Evolutionary conservation across 1,284 basidiomycete species (phyloP).

Genomic region (Trichosporon asahii): DNA sequence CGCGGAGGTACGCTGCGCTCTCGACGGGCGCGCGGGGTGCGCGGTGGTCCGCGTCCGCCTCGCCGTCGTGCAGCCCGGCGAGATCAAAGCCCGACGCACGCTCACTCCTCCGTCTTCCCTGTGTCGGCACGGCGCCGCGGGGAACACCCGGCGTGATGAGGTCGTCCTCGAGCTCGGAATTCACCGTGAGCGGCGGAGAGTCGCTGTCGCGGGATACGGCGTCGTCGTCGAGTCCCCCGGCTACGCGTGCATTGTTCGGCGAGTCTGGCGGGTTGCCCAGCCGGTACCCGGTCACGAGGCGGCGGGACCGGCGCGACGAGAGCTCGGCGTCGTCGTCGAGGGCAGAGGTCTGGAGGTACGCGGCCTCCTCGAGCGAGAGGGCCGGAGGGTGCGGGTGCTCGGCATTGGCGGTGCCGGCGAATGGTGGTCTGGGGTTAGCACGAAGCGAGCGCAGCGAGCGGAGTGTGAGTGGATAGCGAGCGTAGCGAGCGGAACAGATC

Average conservation of each 20-base stretch:
- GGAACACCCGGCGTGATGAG: not conserved
- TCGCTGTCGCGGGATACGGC: slow-evolving; percentile 19
- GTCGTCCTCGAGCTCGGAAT: not conserved
- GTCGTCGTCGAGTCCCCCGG: not conserved
- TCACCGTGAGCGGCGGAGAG: slow-evolving; percentile 31
- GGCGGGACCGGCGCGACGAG: slow-evolving; percentile 37
- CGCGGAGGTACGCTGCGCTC: slow-evolving; percentile 44
- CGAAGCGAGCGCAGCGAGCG: not conserved
- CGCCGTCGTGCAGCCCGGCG: slow-evolving; percentile 48
- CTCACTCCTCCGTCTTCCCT: slow-evolving; percentile 10
- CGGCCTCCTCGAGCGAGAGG: slow-evolving; percentile 32
- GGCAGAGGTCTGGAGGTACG: not conserved
- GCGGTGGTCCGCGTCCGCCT: slow-evolving; percentile 47
- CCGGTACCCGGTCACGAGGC: slow-evolving; percentile 47
- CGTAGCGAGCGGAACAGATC: not conserved
- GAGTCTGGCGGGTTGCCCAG: slow-evolving; percentile 43
- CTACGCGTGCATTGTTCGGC: not conserved
- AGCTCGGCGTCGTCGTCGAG: slow-evolving; percentile 34
- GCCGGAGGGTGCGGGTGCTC: slow-evolving; percentile 35
- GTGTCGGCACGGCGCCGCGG: not conserved
- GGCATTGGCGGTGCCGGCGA: slow-evolving; percentile 32
- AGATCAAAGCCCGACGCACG: slow-evolving; percentile 24
- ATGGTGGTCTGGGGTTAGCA: slow-evolving; percentile 37
- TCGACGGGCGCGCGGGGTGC: slow-evolving; percentile 9
- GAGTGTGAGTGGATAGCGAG: not conserved